Evolutionary conservation across 1,139 yeast species (phyloP).

Genomic region (Hanseniaspora sp.): DNA sequence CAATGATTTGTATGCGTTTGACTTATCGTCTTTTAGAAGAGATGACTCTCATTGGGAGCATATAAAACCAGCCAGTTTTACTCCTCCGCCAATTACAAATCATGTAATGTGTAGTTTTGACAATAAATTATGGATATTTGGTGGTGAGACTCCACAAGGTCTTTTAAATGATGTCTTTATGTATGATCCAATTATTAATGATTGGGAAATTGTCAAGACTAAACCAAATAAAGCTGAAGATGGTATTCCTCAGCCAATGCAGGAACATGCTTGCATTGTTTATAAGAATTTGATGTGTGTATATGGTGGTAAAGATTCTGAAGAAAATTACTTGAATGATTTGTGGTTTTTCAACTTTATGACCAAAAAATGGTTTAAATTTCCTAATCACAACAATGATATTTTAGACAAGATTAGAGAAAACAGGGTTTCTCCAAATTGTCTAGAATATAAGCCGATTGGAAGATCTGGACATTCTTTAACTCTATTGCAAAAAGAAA

Average conservation of each 20-base stretch:
- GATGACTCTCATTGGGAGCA: conserved; percentile 78
- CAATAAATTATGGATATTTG: conserved; percentile 79
- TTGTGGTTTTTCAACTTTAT: conserved; percentile 69
- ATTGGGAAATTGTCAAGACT: conserved; percentile 49
- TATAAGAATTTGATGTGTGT: conserved; percentile 72
- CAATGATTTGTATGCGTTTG: conserved; percentile 77
- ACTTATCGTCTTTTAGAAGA: conserved; percentile 74
- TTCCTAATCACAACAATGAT: conserved; percentile 28
- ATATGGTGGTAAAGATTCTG: conserved; percentile 79
- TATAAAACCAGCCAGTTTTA: conserved; percentile 42
- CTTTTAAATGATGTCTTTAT: conserved; percentile 73
- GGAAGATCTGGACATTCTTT: conserved; percentile 92
- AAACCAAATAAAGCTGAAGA: conserved; percentile 46
- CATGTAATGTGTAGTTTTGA: conserved; percentile 79
- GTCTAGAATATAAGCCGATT: conserved; percentile 49
- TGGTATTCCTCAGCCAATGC: conserved; percentile 69
- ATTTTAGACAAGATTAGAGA: conserved; percentile 22
- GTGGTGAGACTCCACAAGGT: conserved; percentile 73
- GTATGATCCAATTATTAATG: conserved; percentile 57
- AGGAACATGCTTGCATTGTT: conserved; percentile 80
- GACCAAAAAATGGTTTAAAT: conserved; percentile 61
- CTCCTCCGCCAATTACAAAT: conserved; percentile 87
- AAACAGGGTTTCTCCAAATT: conserved; percentile 30
- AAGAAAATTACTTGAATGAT: conserved; percentile 59
- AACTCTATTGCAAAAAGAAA: conserved; percentile 51